A percentile compares a stretch with the other conserved stretches of the same genome.
phyloP scores from a whole-genome alignment of 768 basidiomycete species.

The Leccinum pellstonianum region DNA sequence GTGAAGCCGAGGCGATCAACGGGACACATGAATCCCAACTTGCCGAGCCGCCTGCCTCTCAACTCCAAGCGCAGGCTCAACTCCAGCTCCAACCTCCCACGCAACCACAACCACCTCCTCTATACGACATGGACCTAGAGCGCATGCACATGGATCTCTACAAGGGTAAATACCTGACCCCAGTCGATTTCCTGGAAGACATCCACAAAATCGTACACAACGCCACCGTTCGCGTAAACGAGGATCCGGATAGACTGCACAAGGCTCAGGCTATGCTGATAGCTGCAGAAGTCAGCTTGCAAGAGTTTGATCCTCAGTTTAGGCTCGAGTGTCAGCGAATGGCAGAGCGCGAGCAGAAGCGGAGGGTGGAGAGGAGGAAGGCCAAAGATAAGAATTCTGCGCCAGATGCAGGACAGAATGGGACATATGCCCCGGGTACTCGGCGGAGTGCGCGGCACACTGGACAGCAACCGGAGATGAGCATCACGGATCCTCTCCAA shows the following conservation, averaged over 20 bases:
- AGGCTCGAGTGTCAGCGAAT: constrained; percentile 83
- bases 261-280: constrained; percentile 90
- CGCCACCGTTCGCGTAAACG: constrained; percentile 50
- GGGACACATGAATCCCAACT: constrained; percentile 31
- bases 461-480: constrained; percentile 67
- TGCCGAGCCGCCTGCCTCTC: constrained; percentile 27
- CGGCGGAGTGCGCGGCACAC: constrained; percentile 73
- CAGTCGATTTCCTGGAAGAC: constrained; percentile 83
- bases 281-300: constrained; percentile 79
- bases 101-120: constrained; percentile 41
- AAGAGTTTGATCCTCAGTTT: constrained; percentile 81
- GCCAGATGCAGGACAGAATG: constrained; percentile 29
- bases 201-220: constrained; percentile 81
- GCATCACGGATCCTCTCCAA: constrained; percentile 71
- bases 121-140: constrained; percentile 91
- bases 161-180: constrained; percentile 82
- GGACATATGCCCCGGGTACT: constrained; percentile 46
- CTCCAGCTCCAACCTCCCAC: constrained; percentile 34
- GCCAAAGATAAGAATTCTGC: constrained; percentile 33
- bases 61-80: constrained; percentile 38
- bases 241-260: constrained; percentile 73
- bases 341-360: constrained; percentile 71
- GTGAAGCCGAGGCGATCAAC: constrained; percentile 39
- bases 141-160: constrained; percentile 85
- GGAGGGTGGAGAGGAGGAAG: constrained; percentile 50